These are phyloP conservation scores for Sphenostylis stenocarpa DNA, from an alignment of 306 rosid genomes.

Conservation along the genomic window DNA sequence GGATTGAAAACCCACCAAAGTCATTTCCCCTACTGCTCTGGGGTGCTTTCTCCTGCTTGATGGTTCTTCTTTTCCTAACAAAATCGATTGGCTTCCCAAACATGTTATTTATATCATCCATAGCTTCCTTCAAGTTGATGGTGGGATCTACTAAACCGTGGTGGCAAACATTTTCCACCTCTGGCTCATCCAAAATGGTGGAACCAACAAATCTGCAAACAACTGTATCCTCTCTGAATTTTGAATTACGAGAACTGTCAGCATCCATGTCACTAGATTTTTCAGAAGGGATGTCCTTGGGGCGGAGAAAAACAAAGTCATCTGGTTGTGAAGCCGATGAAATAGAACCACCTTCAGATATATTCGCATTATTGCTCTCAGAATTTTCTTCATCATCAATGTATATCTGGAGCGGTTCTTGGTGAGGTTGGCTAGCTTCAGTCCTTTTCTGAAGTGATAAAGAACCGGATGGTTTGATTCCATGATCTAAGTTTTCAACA, in stretches of 20 bases:
- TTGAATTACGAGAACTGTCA: slow-evolving; percentile 41
- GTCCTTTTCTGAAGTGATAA: slow-evolving; percentile 42
- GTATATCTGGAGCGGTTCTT: slow-evolving; percentile 64
- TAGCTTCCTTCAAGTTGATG: slow-evolving; percentile 91
- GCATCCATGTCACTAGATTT: slow-evolving; percentile 47
- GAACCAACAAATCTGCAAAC: slow-evolving; percentile 92
- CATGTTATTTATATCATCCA: slow-evolving; percentile 95
- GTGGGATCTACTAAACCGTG: slow-evolving; percentile 97
- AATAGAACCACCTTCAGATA: slow-evolving; percentile 40
- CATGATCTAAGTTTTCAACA: slow-evolving; percentile 50
- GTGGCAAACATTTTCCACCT: slow-evolving; percentile 93
- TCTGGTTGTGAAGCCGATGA: slow-evolving; percentile 49
- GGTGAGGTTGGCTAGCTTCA: slow-evolving; percentile 43
- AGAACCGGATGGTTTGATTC: slow-evolving; percentile 37
- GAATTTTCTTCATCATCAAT: slow-evolving; percentile 61
- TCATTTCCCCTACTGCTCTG: slow-evolving; percentile 41
- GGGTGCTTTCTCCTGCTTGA: slow-evolving; percentile 55
- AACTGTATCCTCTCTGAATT: slow-evolving; percentile 88
- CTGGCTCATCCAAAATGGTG: slow-evolving; percentile 73
- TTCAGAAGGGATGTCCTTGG: slow-evolving; percentile 58
- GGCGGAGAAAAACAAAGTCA: slow-evolving; percentile 58
- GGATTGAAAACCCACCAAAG: slow-evolving; percentile 73
- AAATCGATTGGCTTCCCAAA: slow-evolving; percentile 94
- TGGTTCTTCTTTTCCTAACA: slow-evolving; percentile 61
- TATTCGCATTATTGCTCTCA: slow-evolving; percentile 38